A percentile compares a stretch with the other conserved stretches of the same genome.
Evolutionary conservation across 352 stramenopile genomes (phyloP).

Genomic region (Phytophthora cactorum): DNA sequence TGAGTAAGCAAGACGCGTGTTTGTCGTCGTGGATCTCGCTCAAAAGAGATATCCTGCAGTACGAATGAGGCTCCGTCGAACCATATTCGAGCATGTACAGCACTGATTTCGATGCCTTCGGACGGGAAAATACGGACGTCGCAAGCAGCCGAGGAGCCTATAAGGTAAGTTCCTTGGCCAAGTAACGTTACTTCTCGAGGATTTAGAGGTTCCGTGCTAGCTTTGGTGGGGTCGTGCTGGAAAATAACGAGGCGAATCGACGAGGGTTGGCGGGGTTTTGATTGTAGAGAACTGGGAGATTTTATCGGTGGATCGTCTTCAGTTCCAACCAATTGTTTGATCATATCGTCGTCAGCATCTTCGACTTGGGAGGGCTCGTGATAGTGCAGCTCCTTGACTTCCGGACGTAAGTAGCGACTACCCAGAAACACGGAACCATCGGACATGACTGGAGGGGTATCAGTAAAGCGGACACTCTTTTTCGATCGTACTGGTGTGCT

Average conservation of each 20-base stretch:
- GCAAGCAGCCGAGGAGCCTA: conserved; percentile 61
- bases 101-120: conserved; percentile 46
- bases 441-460: conserved; percentile 29
- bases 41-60: conserved; percentile 75
- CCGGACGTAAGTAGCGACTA: conserved; percentile 57
- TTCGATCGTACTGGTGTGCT: background rate
- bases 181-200: conserved; percentile 21
- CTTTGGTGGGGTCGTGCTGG: conserved; percentile 26
- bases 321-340: conserved; percentile 25
- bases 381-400: conserved; percentile 31
- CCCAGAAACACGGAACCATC: conserved; percentile 48
- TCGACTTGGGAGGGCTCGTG: conserved; percentile 25
- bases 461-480: conserved; percentile 38
- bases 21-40: conserved; percentile 56
- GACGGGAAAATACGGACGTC: conserved; percentile 57
- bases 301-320: conserved; percentile 6
- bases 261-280: background rate
- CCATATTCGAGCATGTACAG: conserved; percentile 63
- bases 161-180: conserved; percentile 49
- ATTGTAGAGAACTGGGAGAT: background rate
- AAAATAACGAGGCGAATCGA: conserved; percentile 32
- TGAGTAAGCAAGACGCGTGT: conserved; percentile 58
- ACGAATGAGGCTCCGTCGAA: conserved; percentile 76
- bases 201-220: conserved; percentile 9
- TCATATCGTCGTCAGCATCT: conserved; percentile 33